Base-by-base conservation (phyloP, 2,329 filamentous ascomycete genomes). In the Pleomassaria siparia region DNA sequence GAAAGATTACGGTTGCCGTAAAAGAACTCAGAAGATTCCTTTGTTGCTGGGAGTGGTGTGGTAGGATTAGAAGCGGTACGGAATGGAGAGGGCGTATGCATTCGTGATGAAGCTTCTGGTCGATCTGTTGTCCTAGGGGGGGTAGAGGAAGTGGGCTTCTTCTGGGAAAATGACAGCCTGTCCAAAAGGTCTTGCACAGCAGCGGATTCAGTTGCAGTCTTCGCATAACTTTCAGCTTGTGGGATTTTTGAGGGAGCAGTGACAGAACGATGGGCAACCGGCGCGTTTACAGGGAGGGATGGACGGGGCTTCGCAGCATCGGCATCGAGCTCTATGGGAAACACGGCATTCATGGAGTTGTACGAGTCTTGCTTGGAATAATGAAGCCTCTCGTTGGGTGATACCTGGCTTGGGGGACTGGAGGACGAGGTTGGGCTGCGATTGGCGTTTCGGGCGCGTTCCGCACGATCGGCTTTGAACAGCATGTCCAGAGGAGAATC, bases 401-500 rank as follows among this genome's bases (percentile, higher is more conserved):
- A 65, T 32, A 25, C 26, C 4, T 48, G 44, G 25, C 53, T 44
- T 5, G 54, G 36, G 20, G 59, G 44, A 29, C 48, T 50, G 21
- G 58, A 54, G 12, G 42, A 30, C 13, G 58, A 54, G 5, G 46
- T 64, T 55, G 58, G 59, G 40, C 53, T 67, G 16, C 77, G 76
- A 49, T 79, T 78, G 21, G 77, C 76, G 37, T 79, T 80, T 50
- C 80, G 78, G 44, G 85, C 84, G 64, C 84, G 87, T 69, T 94
- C 88, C 51, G 88, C 86, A 41, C 88, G 83, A 59, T 96, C 88
- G 26, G 90, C 91, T 51, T 87, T 86, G 76, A 97, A 97, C 66
- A 97, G 86, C 53, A 95, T 81, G 61, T 97, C 91, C 4, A 97
- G 77, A 1, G 91, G 91, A 10, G 91, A 95, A 51, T 89, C 82